Base-by-base conservation (phyloP, 495 filamentous ascomycete species). In the Xylaria castorea region DNA sequence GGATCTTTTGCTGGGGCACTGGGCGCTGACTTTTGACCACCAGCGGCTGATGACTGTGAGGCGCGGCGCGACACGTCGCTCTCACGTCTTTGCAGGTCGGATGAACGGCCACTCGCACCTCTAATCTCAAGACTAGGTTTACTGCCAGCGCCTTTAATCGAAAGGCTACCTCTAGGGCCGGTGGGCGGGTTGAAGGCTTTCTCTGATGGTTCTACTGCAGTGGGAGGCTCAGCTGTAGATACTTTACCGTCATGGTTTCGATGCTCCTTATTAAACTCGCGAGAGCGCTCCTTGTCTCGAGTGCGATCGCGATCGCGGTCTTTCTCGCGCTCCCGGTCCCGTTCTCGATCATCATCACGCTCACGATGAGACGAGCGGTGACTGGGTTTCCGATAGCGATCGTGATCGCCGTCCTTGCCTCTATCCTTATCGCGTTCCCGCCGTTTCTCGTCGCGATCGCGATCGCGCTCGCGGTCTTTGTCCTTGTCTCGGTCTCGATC, bases 201-300 rank as follows among this genome's bases (percentile, higher is more conserved):
- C 42, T 80, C 76, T 32, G 73, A 77, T 83, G 73, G 77, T 77
- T 68, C 85, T 81, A 68, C 82, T 78, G 68, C 86, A 79, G 78
- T 86, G 75, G 65, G 82, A 77, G 75, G 78, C 77, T 48, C 76
- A 57, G 36, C 73, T 44, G 53, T 74, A n/a, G 76, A 80, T 64
- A 68, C 80, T 76, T 91, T 91, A 75, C 86, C 84, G 74, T 86
- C 85, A 71, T 85, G 82, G 71, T 83, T 83, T 42, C 83, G 80
- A 64, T 82, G 80, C 40, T 87, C 81, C 25, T 80, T 81, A 53
- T 87, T 81, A 7, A 83, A 81, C 34, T 86, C 77, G 9, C 76
- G 76, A 67, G 75, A 79, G 14, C 83, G 81, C 27, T 86, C 81
- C 27, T 81, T 78, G 11, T 86, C 85, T 30, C 83, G 81, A 57